phyloP scores from a whole-genome alignment of 2,329 filamentous ascomycete genomes.

The Mollisia scopiformis region DNA sequence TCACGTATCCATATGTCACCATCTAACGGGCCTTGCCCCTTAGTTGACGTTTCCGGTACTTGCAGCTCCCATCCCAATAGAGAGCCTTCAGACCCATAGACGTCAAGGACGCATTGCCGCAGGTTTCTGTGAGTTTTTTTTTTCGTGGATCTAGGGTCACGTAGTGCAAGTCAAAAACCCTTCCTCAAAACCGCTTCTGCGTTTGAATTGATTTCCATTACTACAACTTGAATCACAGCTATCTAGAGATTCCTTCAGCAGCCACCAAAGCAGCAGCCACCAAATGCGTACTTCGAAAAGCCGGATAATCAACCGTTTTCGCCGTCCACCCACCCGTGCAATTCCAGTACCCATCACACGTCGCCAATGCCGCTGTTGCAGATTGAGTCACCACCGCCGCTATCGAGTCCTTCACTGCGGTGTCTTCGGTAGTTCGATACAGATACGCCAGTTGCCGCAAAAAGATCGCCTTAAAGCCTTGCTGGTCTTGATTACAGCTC shows the following conservation, averaged over 20 bases:
- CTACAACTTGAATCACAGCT: background rate
- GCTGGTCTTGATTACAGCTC: constrained; percentile 5
- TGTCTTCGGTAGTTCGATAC: background rate
- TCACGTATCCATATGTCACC: background rate
- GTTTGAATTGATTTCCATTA: background rate
- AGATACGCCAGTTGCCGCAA: constrained; percentile 4
- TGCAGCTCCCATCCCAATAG: background rate
- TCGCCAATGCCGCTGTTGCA: constrained; percentile 4
- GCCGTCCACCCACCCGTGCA: constrained; percentile 3
- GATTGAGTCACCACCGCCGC: background rate
- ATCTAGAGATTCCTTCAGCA: background rate
- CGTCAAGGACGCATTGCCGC: background rate
- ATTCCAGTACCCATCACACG: constrained; percentile 3
- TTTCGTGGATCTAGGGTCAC: background rate
- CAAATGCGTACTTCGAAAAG: constrained; percentile 7
- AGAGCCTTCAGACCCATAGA: background rate
- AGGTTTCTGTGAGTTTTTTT: background rate
- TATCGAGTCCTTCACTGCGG: background rate
- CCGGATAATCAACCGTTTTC: background rate
- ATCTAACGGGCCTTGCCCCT: background rate
- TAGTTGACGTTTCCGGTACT: background rate
- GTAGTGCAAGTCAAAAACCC: background rate
- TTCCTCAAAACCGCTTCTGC: background rate
- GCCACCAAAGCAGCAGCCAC: constrained; percentile 6
- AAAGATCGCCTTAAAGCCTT: constrained; percentile 13